Percentiles rank a stretch among this genome's conserved stretches.
Conservation (phyloP, 169 alveolate genomes). For the Toxoplasma gondii region DNA sequence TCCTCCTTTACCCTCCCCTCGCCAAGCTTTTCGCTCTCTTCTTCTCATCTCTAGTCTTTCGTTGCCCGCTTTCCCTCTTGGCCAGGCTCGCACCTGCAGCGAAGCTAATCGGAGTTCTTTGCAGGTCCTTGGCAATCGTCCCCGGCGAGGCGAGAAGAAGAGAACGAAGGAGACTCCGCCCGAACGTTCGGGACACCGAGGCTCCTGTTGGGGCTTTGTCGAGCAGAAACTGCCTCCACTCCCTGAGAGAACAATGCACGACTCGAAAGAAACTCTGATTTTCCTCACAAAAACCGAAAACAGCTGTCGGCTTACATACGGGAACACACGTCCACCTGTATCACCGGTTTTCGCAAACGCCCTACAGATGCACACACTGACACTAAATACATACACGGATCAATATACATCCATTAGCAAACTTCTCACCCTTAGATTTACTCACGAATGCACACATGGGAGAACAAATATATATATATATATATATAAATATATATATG, state of each 20-base stretch:
- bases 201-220: conserved; percentile 49
- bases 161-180: conserved; percentile 44
- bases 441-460: too few species aligned
- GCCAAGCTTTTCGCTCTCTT: neutral
- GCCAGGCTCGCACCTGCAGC: neutral
- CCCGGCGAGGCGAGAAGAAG: conserved; percentile 27
- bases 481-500: neutral
- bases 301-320: too few species aligned
- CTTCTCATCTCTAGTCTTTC: neutral
- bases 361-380: neutral
- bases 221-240: conserved; percentile 44
- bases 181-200: conserved; percentile 34
- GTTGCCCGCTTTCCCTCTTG: neutral
- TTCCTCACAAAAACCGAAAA: too few species aligned
- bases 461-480: too few species aligned
- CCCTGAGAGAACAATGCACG: neutral
- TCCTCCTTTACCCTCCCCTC: neutral
- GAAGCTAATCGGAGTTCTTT: neutral
- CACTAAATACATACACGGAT: neutral
- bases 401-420: too few species aligned
- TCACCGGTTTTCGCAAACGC: too few species aligned
- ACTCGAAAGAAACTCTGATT: neutral
- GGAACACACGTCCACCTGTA: too few species aligned
- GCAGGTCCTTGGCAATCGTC: neutral
- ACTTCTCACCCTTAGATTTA: too few species aligned